Evolutionary conservation across 352 stramenopile genomes (phyloP).

Genomic region (Aphanomyces invadans): DNA sequence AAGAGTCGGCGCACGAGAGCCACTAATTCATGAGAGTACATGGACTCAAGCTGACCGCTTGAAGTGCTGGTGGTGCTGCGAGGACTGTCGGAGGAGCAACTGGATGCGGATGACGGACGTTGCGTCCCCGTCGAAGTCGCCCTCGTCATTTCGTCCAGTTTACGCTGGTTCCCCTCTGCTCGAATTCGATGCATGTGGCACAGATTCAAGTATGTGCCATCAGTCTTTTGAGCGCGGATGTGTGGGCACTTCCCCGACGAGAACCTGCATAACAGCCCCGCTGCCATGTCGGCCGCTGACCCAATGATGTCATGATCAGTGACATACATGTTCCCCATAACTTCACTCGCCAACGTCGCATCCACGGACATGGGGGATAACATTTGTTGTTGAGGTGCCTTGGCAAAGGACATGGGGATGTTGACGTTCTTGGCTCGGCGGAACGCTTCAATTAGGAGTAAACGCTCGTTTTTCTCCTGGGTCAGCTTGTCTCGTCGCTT

Average conservation of each 20-base stretch:
- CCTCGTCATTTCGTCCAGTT: slow-evolving; percentile 80
- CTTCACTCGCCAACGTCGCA: background rate
- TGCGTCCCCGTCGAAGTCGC: too few species aligned
- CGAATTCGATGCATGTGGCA: slow-evolving; percentile 76
- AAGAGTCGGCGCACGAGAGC: background rate
- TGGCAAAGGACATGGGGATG: background rate
- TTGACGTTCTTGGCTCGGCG: background rate
- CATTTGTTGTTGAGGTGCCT: background rate
- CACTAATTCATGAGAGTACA: background rate
- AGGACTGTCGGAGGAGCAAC: background rate
- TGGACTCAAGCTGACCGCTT: background rate
- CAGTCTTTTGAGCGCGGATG: slow-evolving; percentile 59
- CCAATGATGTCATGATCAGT: slow-evolving; percentile 10
- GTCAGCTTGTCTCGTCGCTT: slow-evolving; percentile 17
- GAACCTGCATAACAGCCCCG: slow-evolving; percentile 70
- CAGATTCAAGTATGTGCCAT: slow-evolving; percentile 72
- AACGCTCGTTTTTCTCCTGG: background rate
- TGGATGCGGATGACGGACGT: background rate
- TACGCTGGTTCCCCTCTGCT: slow-evolving; percentile 74
- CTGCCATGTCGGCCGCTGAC: background rate
- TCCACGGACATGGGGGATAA: slow-evolving; percentile 13
- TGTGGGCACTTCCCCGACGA: slow-evolving; percentile 76
- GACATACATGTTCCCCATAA: background rate
- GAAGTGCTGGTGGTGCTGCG: background rate
- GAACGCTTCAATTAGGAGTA: background rate